Evolutionary conservation across 495 filamentous ascomycete species (phyloP), one percentile per base, ranked within the genome.

Genomic region (Lepidopterella palustris): DNA sequence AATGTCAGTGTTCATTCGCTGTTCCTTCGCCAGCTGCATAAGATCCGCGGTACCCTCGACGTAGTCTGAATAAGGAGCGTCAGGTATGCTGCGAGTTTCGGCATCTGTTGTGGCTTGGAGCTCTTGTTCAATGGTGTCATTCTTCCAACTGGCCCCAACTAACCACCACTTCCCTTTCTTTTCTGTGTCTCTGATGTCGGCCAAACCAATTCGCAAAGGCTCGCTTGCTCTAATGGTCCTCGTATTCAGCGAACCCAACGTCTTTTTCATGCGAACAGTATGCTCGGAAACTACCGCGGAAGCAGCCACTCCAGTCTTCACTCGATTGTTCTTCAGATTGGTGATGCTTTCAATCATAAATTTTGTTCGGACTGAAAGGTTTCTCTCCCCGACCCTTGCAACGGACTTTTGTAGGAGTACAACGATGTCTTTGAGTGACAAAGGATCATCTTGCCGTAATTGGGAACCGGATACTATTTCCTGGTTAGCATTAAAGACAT

Each of bases 331-430:
- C 70, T 95, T 96, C 27, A 97, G 78, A 66, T 93, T 87, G 60
- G 88, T 91, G 69, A 98, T 93, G 1, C 87, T 92, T 61, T 97
- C 93, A 49, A 98, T 91, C 95, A 97, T 97, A 74, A 97, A 97
- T 62, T 87, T 95, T 0, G 92, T 96, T 50, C 93, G 85, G 10
- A 95, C 87, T 13, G 90, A 92, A 18, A 96, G 77, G 45, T 80
- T 84, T 18, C 77, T 76, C 69, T 88, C 85, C 29, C 86, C 87
- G 29, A 77, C 75, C 51, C 81, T 83, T 5, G 82, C 73, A 11
- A 90, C 80, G 8, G 85, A 81, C 10, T 83, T 83, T 63, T 90
- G 88, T 56, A 96, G 83, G 55, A 88, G 78, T 20, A 87, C 67
- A 9, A 96, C 87, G 56, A 98, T 95, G 60, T 96, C 89, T 72